phyloP scores from a whole-genome alignment of 192 early-diverging fungal genomes.

The Coemansia sp. region DNA sequence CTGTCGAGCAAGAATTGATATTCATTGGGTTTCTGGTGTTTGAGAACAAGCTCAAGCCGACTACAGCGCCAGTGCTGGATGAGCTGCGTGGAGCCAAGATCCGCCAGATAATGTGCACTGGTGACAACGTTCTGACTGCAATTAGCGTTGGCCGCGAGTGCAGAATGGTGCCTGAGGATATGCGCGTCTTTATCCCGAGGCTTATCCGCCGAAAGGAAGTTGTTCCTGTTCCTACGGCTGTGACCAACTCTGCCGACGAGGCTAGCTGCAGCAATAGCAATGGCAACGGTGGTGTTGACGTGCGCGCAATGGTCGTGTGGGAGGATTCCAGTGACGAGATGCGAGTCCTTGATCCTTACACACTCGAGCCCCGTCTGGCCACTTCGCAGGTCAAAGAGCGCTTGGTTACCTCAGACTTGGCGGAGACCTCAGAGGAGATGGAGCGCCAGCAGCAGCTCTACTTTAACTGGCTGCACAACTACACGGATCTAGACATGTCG shows the following conservation, averaged over 20 bases:
- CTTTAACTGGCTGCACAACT: slow-evolving; percentile 46
- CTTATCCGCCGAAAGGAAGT: slow-evolving; percentile 60
- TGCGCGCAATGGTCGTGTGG: slow-evolving; percentile 59
- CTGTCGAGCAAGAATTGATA: slow-evolving; percentile 80
- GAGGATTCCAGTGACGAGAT: slow-evolving; percentile 63
- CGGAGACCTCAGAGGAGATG: slow-evolving; percentile 49
- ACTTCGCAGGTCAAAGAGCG: slow-evolving; percentile 34
- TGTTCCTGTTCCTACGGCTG: neutral
- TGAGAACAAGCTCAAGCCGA: slow-evolving; percentile 98
- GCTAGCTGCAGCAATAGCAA: neutral
- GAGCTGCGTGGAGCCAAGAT: slow-evolving; percentile 83
- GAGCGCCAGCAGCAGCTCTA: slow-evolving; percentile 54
- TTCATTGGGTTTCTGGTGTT: slow-evolving; percentile 98
- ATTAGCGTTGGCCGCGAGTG: slow-evolving; percentile 95
- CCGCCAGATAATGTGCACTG: slow-evolving; percentile 97
- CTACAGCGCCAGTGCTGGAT: slow-evolving; percentile 76
- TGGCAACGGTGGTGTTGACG: slow-evolving; percentile 6
- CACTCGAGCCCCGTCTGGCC: slow-evolving; percentile 53
- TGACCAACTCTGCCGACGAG: neutral
- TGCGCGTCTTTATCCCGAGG: slow-evolving; percentile 79
- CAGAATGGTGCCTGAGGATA: slow-evolving; percentile 76
- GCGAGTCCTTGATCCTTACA: slow-evolving; percentile 60
- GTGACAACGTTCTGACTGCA: slow-evolving; percentile 96
- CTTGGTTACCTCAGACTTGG: slow-evolving; percentile 38
- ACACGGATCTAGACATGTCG: slow-evolving; percentile 35